A percentile compares a stretch with the other conserved stretches of the same genome.
Conservation (phyloP, 441 rosid genomes). For the Theobroma grandiflorum region DNA sequence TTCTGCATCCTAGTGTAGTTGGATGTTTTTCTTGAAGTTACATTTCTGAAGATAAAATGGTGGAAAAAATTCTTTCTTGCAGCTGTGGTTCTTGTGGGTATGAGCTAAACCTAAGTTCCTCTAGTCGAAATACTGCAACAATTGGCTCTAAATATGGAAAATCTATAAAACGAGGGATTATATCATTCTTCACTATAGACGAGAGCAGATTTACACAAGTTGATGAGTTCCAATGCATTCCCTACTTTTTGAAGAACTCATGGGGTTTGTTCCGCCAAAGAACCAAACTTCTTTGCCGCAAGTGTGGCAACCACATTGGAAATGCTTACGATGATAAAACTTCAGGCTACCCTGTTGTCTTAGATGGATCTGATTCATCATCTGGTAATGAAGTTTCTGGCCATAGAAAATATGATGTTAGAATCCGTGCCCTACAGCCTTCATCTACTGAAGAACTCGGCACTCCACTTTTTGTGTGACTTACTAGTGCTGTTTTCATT, state of each 20-base stretch:
- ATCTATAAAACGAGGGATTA: constrained; percentile 90
- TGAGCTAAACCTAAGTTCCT: constrained; percentile 85
- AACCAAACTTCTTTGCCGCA: constrained; percentile 91
- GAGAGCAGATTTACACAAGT: constrained; percentile 88
- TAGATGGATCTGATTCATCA: constrained; percentile 56
- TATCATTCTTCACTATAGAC: constrained; percentile 80
- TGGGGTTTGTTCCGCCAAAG: constrained; percentile 72
- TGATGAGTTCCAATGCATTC: constrained; percentile 83
- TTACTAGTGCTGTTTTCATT: constrained; percentile 1
- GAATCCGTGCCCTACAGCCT: constrained; percentile 89
- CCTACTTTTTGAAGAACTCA: constrained; percentile 62
- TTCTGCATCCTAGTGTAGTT: neutral
- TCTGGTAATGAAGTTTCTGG: constrained; percentile 43
- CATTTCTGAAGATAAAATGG: constrained; percentile 18
- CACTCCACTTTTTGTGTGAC: constrained; percentile 37
- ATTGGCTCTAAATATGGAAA: constrained; percentile 93
- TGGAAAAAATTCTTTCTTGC: constrained; percentile 39
- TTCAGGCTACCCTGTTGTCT: constrained; percentile 51
- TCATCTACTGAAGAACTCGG: constrained; percentile 52
- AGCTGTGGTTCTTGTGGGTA: constrained; percentile 96
- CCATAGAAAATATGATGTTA: constrained; percentile 67
- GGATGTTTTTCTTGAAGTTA: constrained; percentile 18
- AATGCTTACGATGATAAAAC: constrained; percentile 61
- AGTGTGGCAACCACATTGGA: constrained; percentile 86
- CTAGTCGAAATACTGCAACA: constrained; percentile 78